phyloP scores from a whole-genome alignment of 441 rosid species.

The Adansonia rubrostipa region DNA sequence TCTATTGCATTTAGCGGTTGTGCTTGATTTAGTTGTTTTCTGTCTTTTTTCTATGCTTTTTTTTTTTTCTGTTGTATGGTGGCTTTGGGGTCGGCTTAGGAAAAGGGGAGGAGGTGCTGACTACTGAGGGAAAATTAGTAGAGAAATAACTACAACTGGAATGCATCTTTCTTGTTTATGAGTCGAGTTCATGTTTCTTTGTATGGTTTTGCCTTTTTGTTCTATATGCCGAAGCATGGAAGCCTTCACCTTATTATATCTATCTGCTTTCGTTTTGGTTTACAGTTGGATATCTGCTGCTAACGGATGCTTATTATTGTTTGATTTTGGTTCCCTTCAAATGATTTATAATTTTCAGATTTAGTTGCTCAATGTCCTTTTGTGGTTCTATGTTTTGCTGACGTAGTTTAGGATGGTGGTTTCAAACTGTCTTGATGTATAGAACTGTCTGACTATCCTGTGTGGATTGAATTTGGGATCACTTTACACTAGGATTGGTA shows the following conservation, averaged over 20 bases:
- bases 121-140: not conserved
- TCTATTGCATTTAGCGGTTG: not conserved
- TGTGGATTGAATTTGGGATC: not conserved
- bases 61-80: not conserved
- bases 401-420: not conserved
- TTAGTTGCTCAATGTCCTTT: not conserved
- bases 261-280: not conserved
- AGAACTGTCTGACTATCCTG: not conserved
- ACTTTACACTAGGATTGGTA: not conserved
- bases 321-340: slow-evolving; percentile 5
- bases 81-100: not conserved
- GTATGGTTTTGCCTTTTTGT: slow-evolving; percentile 1
- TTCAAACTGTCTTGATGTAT: not conserved
- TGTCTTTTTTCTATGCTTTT: not conserved
- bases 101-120: not conserved
- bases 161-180: slow-evolving; percentile 1
- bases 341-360: not conserved
- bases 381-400: not conserved
- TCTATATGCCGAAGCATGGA: not conserved
- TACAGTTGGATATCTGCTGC: not conserved
- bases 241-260: not conserved
- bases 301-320: slow-evolving; percentile 4
- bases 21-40: slow-evolving; percentile 15
- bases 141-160: slow-evolving; percentile 10
- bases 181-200: not conserved